phyloP scores from a whole-genome alignment of 768 basidiomycete species.

The Serendipita sp. region DNA sequence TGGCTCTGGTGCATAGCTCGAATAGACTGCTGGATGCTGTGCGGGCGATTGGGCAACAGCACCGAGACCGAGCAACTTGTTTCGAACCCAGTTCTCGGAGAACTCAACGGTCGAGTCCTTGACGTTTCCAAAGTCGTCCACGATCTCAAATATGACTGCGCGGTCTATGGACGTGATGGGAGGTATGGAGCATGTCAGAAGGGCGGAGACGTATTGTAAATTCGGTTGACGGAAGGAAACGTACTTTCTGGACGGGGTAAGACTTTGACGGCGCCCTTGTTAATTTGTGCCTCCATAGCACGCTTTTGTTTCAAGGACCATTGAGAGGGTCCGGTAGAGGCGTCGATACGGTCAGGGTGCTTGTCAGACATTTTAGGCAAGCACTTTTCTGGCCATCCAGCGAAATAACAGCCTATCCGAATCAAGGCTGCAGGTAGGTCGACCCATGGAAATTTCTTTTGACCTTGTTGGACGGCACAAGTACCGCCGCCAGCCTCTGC shows the following conservation, averaged over 20 bases:
- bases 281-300: slow-evolving; percentile 5
- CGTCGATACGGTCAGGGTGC: slow-evolving; percentile 5
- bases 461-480: slow-evolving; percentile 5
- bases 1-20: neutral
- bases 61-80: slow-evolving; percentile 3
- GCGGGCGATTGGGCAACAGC: neutral
- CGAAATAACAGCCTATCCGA: slow-evolving; percentile 3
- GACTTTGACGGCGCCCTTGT: slow-evolving; percentile 3
- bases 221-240: neutral
- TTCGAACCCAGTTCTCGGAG: slow-evolving; percentile 5
- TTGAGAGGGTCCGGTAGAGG: slow-evolving; percentile 4
- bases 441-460: slow-evolving; percentile 6
- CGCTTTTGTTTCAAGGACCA: slow-evolving; percentile 6
- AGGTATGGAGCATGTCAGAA: neutral
- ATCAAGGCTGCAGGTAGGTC: neutral
- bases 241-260: slow-evolving; percentile 4
- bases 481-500: slow-evolving; percentile 5
- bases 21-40: neutral
- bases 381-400: slow-evolving; percentile 8
- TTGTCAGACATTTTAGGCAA: slow-evolving; percentile 7
- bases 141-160: slow-evolving; percentile 3
- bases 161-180: neutral
- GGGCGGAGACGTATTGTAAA: neutral
- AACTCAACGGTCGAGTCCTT: slow-evolving; percentile 5
- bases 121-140: slow-evolving; percentile 6